These are phyloP conservation scores for Suillus clintonianus DNA, from an alignment of 768 basidiomycete species.

Conservation along the genomic window DNA sequence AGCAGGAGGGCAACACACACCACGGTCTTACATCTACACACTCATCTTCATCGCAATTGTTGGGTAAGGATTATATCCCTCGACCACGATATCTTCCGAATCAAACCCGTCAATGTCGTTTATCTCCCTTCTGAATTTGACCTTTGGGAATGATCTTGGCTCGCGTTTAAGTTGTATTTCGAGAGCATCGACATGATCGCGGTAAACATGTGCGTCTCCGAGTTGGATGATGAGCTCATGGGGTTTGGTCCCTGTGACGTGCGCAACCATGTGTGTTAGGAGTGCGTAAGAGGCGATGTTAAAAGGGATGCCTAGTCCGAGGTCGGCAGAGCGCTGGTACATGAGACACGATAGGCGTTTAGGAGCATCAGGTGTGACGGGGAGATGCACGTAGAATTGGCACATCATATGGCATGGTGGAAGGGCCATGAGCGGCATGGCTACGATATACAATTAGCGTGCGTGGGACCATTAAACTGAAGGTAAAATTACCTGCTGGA, in stretches of 20 bases:
- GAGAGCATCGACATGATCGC: conserved; percentile 89
- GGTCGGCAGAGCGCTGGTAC: conserved; percentile 97
- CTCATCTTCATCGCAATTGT: conserved; percentile 97
- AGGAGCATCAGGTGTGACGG: conserved; percentile 49
- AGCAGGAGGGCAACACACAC: not conserved
- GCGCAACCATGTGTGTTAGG: conserved; percentile 97
- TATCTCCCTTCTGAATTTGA: conserved; percentile 70
- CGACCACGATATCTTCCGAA: conserved; percentile 79
- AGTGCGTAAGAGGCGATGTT: conserved; percentile 99
- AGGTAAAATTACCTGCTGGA: conserved; percentile 71
- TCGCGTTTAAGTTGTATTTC: conserved; percentile 75
- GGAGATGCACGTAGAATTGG: conserved; percentile 97
- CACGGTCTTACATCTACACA: conserved; percentile 44
- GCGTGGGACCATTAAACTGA: not conserved
- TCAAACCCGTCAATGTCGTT: conserved; percentile 78
- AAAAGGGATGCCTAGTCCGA: conserved; percentile 97
- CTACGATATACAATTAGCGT: conserved; percentile 39
- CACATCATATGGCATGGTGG: conserved; percentile 99
- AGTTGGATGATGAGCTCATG: conserved; percentile 94
- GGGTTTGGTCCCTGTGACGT: conserved; percentile 81
- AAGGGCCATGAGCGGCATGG: conserved; percentile 92
- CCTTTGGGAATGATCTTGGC: conserved; percentile 81
- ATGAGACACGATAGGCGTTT: conserved; percentile 90
- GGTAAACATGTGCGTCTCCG: conserved; percentile 96
- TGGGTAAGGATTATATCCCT: conserved; percentile 84